Percentiles rank a stretch among this genome's conserved stretches.
Conservation (phyloP, 2,329 filamentous ascomycete species). For the Sclerotiophoma versabilis region DNA sequence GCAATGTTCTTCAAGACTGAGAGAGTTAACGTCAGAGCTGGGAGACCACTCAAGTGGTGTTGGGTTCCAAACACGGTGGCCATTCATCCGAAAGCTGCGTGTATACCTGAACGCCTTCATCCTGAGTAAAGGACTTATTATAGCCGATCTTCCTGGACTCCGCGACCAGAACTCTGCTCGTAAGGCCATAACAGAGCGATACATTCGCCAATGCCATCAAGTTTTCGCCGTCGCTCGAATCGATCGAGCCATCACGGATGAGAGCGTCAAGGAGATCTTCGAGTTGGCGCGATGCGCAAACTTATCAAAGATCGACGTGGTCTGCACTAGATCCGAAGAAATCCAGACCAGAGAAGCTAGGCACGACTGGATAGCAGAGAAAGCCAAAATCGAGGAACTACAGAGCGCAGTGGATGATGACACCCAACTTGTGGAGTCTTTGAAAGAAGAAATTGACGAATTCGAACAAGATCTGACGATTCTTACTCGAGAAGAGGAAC, state of each 20-base stretch:
- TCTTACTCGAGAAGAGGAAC: constrained; percentile 27
- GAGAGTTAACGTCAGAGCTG: constrained; percentile 39
- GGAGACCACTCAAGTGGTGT: neutral
- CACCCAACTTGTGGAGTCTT: no score
- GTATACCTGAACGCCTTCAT: constrained; percentile 57
- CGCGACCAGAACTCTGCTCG: constrained; percentile 58
- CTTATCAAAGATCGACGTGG: constrained; percentile 42
- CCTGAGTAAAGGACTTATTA: constrained; percentile 56
- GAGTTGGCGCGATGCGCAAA: constrained; percentile 50
- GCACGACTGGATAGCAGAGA: constrained; percentile 20
- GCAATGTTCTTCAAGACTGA: constrained; percentile 48
- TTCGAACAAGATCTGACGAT: constrained; percentile 4
- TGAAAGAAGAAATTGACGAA: no score
- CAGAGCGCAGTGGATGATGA: constrained; percentile 11
- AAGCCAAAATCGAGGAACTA: constrained; percentile 19
- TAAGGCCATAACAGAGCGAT: constrained; percentile 54
- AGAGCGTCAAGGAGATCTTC: constrained; percentile 52
- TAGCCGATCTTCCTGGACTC: constrained; percentile 60
- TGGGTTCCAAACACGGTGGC: constrained; percentile 48
- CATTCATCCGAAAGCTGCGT: constrained; percentile 56
- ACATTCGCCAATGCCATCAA: constrained; percentile 56
- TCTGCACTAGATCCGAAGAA: constrained; percentile 36
- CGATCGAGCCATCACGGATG: constrained; percentile 53
- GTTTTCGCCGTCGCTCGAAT: constrained; percentile 57
- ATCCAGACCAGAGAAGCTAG: constrained; percentile 19